These are phyloP conservation scores for Centrapalus pauciflorus DNA, from an alignment of 129 eudicot genomes.

Conservation along the genomic window DNA sequence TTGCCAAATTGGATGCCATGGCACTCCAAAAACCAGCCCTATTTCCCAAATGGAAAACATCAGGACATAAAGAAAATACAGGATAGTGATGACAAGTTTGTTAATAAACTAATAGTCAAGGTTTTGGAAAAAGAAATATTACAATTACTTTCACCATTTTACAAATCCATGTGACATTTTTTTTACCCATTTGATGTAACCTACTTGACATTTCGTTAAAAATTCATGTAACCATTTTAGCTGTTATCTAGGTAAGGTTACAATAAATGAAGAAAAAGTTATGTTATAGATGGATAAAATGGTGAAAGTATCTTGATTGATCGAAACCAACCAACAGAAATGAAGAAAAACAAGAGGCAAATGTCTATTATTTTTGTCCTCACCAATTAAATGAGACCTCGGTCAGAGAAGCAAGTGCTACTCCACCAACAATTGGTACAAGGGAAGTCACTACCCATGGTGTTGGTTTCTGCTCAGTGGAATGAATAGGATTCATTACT, in stretches of 20 bases:
- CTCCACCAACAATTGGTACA: slow-evolving; percentile 97
- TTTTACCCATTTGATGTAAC: too few species aligned
- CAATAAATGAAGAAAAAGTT: too few species aligned
- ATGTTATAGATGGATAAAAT: too few species aligned
- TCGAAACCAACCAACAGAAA: neutral
- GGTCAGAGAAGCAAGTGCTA: slow-evolving; percentile 83
- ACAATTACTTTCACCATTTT: neutral
- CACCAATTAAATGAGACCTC: slow-evolving; percentile 95
- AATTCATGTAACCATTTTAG: too few species aligned
- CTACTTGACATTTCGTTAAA: too few species aligned
- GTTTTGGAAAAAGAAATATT: too few species aligned
- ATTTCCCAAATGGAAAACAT: slow-evolving; percentile 17
- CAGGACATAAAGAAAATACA: neutral
- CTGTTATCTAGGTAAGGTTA: too few species aligned
- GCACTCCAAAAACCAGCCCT: slow-evolving; percentile 99
- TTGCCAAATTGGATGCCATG: slow-evolving; percentile 94
- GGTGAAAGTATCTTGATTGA: too few species aligned
- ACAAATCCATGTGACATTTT: too few species aligned
- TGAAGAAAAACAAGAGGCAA: neutral
- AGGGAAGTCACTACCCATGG: slow-evolving; percentile 77
- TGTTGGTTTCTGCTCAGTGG: slow-evolving; percentile 53
- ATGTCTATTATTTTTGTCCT: slow-evolving; percentile 20
- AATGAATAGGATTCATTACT: neutral
- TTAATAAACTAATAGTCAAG: neutral
- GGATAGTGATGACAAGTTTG: neutral